A percentile compares a stretch with the other conserved stretches of the same genome.
Conservation (phyloP, 257 asterid species). For the Fraxinus quadrangulata region DNA sequence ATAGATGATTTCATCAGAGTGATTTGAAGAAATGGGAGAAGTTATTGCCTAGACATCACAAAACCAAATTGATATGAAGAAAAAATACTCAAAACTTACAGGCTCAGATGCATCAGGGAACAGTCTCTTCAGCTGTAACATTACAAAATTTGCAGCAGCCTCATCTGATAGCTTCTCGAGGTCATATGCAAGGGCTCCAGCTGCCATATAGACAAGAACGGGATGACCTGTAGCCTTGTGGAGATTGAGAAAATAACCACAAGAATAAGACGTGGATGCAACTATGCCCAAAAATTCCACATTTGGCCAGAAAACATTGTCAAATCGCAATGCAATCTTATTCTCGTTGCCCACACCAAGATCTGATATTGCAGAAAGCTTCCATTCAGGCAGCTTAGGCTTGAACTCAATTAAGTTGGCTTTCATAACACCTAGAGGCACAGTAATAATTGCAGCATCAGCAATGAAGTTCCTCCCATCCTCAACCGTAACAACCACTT, state of each 20-base stretch:
- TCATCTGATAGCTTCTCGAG: conserved; percentile 88
- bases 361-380: conserved; percentile 80
- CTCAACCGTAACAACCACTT: conserved; percentile 71
- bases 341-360: conserved; percentile 97
- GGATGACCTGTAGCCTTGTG: conserved; percentile 95
- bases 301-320: conserved; percentile 91
- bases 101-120: conserved; percentile 81
- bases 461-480: conserved; percentile 78
- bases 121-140: conserved; percentile 85
- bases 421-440: conserved; percentile 88
- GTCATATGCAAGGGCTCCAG: conserved; percentile 86
- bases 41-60: background rate
- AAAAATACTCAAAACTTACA: conserved; percentile 45
- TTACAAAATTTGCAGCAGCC: conserved; percentile 72
- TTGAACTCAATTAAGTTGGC: conserved; percentile 75
- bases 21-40: background rate
- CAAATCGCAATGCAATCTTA: conserved; percentile 79
- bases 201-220: conserved; percentile 96
- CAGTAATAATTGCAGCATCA: conserved; percentile 86
- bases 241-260: conserved; percentile 95
- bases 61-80: background rate
- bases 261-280: conserved; percentile 80
- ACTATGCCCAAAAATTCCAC: conserved; percentile 85
- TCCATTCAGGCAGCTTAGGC: conserved; percentile 95
- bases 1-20: background rate